Conservation (phyloP, 2,329 filamentous ascomycete genomes). For the Aspergillus pseudotamarii region DNA sequence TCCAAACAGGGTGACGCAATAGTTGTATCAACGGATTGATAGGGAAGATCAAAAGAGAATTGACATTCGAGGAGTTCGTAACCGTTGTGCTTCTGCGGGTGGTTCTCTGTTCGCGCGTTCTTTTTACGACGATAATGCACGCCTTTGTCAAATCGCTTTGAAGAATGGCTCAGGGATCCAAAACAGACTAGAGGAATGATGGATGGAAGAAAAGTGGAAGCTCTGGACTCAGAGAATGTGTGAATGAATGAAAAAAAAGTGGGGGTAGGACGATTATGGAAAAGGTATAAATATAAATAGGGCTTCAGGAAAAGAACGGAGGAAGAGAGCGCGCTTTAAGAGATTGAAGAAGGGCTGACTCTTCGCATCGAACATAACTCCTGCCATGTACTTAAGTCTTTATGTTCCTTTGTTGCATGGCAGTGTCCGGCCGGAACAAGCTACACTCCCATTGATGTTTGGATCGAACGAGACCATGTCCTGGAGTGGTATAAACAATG, state of each 20-base stretch:
- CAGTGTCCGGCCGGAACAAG: not conserved
- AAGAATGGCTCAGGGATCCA: not conserved
- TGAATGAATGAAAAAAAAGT: not conserved
- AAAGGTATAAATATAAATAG: not conserved
- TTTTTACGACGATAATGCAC: not conserved
- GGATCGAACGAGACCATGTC: too few species aligned
- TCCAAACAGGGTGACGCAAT: not conserved
- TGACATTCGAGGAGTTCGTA: not conserved
- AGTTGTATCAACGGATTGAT: not conserved
- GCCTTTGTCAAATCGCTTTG: not conserved
- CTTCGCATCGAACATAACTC: too few species aligned
- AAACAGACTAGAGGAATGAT: not conserved
- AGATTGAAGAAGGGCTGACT: too few species aligned
- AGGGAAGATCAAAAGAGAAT: not conserved
- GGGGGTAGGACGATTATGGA: not conserved
- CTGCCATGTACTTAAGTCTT: not conserved
- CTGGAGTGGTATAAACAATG: not conserved
- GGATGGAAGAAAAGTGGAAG: not conserved
- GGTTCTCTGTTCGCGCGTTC: not conserved
- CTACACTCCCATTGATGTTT: not conserved
- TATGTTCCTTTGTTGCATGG: not conserved
- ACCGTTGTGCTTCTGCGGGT: not conserved
- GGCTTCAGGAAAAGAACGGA: not conserved
- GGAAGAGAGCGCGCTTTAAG: not conserved
- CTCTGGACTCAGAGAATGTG: not conserved